Evolutionary conservation across 768 basidiomycete genomes (phyloP), one percentile per base, ranked within the genome.

Genomic region (Suillus clintonianus): DNA sequence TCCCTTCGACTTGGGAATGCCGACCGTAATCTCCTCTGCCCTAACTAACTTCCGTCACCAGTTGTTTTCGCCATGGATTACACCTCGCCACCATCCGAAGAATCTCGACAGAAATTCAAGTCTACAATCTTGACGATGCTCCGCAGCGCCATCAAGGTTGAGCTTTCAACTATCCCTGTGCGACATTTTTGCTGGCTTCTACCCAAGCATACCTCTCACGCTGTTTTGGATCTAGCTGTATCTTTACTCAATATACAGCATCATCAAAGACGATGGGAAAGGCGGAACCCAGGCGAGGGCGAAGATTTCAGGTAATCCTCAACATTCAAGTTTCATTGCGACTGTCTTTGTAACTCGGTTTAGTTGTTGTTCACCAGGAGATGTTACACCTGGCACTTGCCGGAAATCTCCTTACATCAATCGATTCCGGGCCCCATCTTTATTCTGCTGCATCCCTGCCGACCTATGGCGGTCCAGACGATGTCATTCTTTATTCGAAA

Each of bases 351-450:
- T 56, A 50, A 58, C 54, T 19, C 30, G 13, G 32, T 22, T 19
- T 36, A 69, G 68, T 55, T 37, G 58, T 69, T 48, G 67, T 59
- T 11, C 55, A 63, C 43, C 68, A 69, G 59, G 68, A 69, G 59
- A 69, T 69, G 68, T 58, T 39, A 14, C 47, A 68, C 47, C 60
- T 68, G 22, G 45, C 67, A 11, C 64, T 69, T 19, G 62, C 64
- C 1, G 67, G 67, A 14, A 69, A 69, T 55, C 48, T 69, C n/a
- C 34, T 65, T 15, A 51, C 59, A 6, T 32, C 68, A 22, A 36
- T 69, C 13, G 62, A 55, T n/a, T 54, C 53, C 6, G 48, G 54
- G 14, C 66, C 62, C 19, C 30, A 14, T 2, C 64, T 67, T 30
- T 67, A 69, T 50, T 17, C 34, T 34, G 19, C 19, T 7, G 15